Evolutionary conservation across 2,329 filamentous ascomycete species (phyloP), one percentile per base, ranked within the genome.

Genomic region (Aspergillus neoniger): DNA sequence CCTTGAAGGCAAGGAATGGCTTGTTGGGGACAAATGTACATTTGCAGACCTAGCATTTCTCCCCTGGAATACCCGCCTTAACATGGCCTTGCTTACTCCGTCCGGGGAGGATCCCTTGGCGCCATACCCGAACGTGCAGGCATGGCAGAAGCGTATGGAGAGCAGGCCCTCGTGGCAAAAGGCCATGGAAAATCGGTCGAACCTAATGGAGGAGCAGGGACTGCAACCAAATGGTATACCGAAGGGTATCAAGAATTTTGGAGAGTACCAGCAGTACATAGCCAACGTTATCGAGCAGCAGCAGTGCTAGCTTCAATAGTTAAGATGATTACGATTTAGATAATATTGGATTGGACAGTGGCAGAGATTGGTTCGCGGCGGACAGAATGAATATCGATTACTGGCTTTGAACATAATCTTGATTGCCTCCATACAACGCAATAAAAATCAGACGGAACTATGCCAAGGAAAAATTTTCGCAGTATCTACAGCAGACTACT

Each of bases 251-350:
- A 38, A n/a, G 0, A 44, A n/a, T n/a, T 28, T 59, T 0, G 38
- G 47, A 5, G 58, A 56, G 25, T 55, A 43, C 19, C 14, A 55
- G 36, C 25, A 44, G 36, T 21, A 39, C 15, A n/a, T 55, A 3
- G 53, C 39, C 14, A 55, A 47, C 8, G 52, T 1, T n/a, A 12
- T 5, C 4, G 39, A 4, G 61, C 67, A 4, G 69, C 1, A 30
- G 8, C 63, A 0, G 69, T 68, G 19, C 70, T 41, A 41, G 38
- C 6, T 41, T 14, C 9, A 8, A 9, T 30, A 6, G 28, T 30
- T 10, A 30, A 9, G 8, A 10, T 30, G 10, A 30, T 6, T 10
- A 10, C 28, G 9, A 9, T 10, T 6, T 30, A 10, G 28, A 10
- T 9, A 4, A 30, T 8, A 10, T 30, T 4, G 8, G 28, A 10